Base-by-base conservation (phyloP, 768 basidiomycete species). In the Chalciporus pseudorubinellus region DNA sequence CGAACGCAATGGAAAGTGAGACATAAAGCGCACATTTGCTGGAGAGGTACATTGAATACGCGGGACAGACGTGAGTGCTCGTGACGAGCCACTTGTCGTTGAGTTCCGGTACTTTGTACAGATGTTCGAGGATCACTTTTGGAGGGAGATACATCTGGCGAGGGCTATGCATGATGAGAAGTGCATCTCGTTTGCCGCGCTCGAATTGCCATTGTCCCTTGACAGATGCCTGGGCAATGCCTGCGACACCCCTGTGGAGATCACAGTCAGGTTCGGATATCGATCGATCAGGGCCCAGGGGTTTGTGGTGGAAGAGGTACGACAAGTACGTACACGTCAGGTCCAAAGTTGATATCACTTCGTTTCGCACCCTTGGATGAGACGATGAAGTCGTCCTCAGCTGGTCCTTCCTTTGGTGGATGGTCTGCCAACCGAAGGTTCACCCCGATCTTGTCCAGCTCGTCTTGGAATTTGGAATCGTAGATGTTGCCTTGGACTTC, bases 131-230 rank as follows among this genome's bases (percentile, higher is more conserved):
- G 39, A 69, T 33, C 41, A 58, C 59, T 9, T 57, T 40, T 1
- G 2, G 39, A 0, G 68, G 66, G 39, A 68, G 39, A 36, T 12
- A 70, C 2, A n/a, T 19, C 20, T 45, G 22, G 11, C 61, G 66
- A 6, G 72, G 71, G 13, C 28, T 50, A 39, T 56, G 55, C 70
- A 73, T 73, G 55, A 71, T 55, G 8, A 73, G 52, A 26, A 74
- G 50, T n/a, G 72, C 72, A 3, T 65, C 70, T 2, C 66, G 69
- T 41, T 56, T 63, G 0, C 67, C 64, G 16, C 18, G 46, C 7
- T 63, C 61, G 50, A 72, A 73, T 33, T 68, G 60, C 71, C 71
- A 73, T 22, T 62, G 59, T 4, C 65, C 71, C 38, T 67, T 68
- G 53, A 74, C 22, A 18, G 70, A 61, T 0, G 69, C 70, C 8